Percentiles rank a stretch among this genome's conserved stretches.
phyloP scores from a whole-genome alignment of 495 filamentous ascomycete species.

The Lophiostoma macrostomum region DNA sequence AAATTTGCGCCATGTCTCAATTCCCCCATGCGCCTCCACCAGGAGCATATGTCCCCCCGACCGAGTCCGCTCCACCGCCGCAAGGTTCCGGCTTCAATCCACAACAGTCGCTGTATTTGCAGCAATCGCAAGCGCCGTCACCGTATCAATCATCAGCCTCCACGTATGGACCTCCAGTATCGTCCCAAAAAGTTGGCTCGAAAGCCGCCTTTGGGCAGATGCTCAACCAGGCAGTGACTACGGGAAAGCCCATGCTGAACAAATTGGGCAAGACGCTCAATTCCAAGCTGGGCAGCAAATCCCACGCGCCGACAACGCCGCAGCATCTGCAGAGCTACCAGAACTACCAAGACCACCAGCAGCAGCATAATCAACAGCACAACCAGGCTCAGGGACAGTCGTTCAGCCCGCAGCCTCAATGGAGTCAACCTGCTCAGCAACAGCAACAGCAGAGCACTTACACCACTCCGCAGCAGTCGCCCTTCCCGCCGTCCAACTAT shows the following conservation, averaged over 20 bases:
- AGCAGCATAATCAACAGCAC: conserved; percentile 14
- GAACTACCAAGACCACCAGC: conserved; percentile 24
- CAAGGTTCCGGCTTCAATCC: conserved; percentile 1
- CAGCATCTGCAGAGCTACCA: conserved; percentile 29
- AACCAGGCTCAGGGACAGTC: neutral
- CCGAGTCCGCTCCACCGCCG: neutral
- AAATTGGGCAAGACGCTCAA: conserved; percentile 30
- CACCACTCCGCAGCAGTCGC: conserved; percentile 14
- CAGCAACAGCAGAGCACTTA: conserved; percentile 8
- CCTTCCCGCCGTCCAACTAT: conserved; percentile 18
- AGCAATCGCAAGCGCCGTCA: conserved; percentile 11
- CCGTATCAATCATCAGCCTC: conserved; percentile 1
- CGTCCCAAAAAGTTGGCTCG: no score
- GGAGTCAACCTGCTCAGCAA: neutral
- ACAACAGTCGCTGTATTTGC: conserved; percentile 5
- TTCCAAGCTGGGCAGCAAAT: conserved; percentile 26
- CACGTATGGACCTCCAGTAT: conserved; percentile 11
- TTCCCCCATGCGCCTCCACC: conserved; percentile 22
- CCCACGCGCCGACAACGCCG: conserved; percentile 8
- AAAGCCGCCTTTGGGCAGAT: conserved; percentile 7
- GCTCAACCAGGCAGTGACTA: conserved; percentile 33
- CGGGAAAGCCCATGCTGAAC: conserved; percentile 29
- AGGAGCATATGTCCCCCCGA: conserved; percentile 21
- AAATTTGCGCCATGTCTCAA: conserved; percentile 21
- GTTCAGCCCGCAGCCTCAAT: conserved; percentile 8